Conservation (phyloP, 2,329 filamentous ascomycete genomes). For the Leptographium galeiforme region DNA sequence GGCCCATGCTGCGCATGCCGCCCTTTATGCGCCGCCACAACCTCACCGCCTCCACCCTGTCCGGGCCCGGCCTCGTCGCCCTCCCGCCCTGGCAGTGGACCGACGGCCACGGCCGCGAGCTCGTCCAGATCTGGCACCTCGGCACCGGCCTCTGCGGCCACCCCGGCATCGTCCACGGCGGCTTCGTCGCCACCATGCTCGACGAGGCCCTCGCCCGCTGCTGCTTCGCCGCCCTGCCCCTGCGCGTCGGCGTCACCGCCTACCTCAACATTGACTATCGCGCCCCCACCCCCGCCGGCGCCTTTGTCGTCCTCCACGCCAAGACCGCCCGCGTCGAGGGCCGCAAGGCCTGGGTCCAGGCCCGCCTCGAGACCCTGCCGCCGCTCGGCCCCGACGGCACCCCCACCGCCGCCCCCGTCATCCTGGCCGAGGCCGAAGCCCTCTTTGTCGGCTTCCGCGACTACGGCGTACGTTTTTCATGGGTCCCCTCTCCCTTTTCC, state of each 20-base stretch:
- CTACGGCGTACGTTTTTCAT: constrained; percentile 37
- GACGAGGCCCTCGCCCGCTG: constrained; percentile 83
- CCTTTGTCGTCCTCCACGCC: constrained; percentile 65
- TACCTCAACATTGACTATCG: constrained; percentile 75
- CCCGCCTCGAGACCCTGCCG: constrained; percentile 67
- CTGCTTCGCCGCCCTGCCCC: constrained; percentile 77
- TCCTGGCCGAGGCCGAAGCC: constrained; percentile 71
- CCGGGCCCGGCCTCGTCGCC: constrained; percentile 61
- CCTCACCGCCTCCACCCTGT: constrained; percentile 68
- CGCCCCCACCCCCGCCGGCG: constrained; percentile 60
- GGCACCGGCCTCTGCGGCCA: constrained; percentile 77
- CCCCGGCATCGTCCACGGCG: constrained; percentile 81
- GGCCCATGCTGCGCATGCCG: constrained; percentile 82
- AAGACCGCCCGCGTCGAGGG: constrained; percentile 78
- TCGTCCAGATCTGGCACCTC: constrained; percentile 63
- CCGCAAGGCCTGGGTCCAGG: constrained; percentile 88
- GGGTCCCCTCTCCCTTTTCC: background rate
- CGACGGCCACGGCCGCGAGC: constrained; percentile 53
- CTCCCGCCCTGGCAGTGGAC: constrained; percentile 72
- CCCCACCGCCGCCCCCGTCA: constrained; percentile 43
- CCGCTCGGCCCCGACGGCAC: constrained; percentile 23
- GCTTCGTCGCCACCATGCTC: constrained; percentile 78
- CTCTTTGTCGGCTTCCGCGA: constrained; percentile 48
- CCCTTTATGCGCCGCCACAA: constrained; percentile 54
- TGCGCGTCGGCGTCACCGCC: constrained; percentile 76